These are phyloP conservation scores for Pezicula radicicola DNA, from an alignment of 2,329 filamentous ascomycete species.

Conservation along the genomic window DNA sequence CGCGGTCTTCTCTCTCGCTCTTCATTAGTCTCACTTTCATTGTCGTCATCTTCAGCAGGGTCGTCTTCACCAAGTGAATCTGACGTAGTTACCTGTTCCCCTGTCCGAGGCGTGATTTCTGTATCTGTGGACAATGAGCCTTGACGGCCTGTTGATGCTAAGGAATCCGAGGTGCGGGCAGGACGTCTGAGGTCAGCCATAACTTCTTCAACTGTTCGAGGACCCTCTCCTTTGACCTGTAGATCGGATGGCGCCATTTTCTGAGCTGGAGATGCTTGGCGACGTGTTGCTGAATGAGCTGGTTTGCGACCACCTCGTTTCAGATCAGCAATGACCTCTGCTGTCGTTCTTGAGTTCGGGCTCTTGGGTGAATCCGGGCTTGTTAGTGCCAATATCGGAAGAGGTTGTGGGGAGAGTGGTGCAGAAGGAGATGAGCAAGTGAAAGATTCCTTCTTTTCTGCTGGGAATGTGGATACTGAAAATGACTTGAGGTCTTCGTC, in stretches of 20 bases:
- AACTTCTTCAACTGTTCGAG: too few species aligned
- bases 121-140: neutral
- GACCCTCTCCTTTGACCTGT: too few species aligned
- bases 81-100: too few species aligned
- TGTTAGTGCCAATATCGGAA: neutral
- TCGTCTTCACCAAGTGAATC: neutral
- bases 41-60: slow-evolving; percentile 10
- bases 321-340: slow-evolving; percentile 27
- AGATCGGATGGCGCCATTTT: too few species aligned
- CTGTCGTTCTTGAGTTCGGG: slow-evolving; percentile 20
- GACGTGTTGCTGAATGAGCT: neutral
- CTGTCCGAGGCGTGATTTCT: too few species aligned
- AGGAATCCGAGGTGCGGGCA: too few species aligned
- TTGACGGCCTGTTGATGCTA: neutral
- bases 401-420: neutral
- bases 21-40: slow-evolving; percentile 10
- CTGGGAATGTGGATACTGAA: too few species aligned
- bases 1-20: slow-evolving; percentile 24
- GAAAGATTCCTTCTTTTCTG: too few species aligned
- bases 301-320: slow-evolving; percentile 1
- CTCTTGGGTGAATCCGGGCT: slow-evolving; percentile 5
- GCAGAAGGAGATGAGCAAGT: neutral
- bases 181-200: too few species aligned
- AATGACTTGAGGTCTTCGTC: neutral
- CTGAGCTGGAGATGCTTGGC: too few species aligned